Conservation (phyloP, 2,329 filamentous ascomycete genomes). For the Myrmaecium sp. region DNA sequence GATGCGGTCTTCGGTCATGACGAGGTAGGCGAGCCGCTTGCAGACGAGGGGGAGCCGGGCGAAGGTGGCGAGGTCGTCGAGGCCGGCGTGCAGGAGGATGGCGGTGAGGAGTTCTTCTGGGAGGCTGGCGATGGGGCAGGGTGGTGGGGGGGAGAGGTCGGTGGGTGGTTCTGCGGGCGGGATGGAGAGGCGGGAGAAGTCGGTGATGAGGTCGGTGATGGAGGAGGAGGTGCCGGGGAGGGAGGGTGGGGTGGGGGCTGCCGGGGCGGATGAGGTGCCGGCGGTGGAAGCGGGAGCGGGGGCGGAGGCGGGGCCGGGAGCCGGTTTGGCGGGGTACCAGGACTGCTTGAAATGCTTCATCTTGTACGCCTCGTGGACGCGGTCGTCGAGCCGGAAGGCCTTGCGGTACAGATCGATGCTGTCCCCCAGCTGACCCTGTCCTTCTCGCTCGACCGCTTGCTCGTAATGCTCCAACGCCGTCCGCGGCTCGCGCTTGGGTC, state of each 20-base stretch:
- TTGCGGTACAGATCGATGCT: conserved; percentile 77
- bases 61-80: conserved; percentile 61
- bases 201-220: conserved; percentile 52
- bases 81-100: conserved; percentile 55
- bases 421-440: conserved; percentile 69
- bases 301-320: conserved; percentile 11
- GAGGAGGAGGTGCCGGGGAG: conserved; percentile 37
- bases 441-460: conserved; percentile 75
- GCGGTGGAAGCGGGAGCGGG: conserved; percentile 5
- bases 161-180: conserved; percentile 48
- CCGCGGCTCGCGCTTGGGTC: conserved; percentile 34
- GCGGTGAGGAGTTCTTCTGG: conserved; percentile 76
- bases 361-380: conserved; percentile 73
- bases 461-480: conserved; percentile 90
- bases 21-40: conserved; percentile 71
- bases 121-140: conserved; percentile 62
- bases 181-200: conserved; percentile 57
- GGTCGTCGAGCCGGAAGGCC: conserved; percentile 68
- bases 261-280: too few relatives aligned
- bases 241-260: conserved; percentile 41
- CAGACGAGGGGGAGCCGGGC: conserved; percentile 64
- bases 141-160: conserved; percentile 53
- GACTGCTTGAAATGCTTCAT: conserved; percentile 75
- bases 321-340: conserved; percentile 31
- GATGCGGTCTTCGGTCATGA: conserved; percentile 66